phyloP scores from a whole-genome alignment of 2,329 filamentous ascomycete genomes.

The Aspergillus niger region DNA sequence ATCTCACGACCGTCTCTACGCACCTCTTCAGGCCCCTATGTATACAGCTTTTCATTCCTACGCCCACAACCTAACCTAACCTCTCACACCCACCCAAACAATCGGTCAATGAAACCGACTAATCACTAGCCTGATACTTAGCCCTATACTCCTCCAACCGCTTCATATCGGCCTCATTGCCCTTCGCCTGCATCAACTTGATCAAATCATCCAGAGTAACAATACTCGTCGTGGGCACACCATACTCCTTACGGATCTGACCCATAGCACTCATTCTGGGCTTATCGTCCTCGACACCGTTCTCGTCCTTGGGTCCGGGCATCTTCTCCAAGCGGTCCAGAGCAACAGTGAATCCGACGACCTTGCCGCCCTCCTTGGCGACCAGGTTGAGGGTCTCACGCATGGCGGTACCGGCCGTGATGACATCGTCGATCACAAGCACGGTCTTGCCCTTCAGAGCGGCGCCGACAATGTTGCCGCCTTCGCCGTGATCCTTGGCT shows the following conservation, averaged over 20 bases:
- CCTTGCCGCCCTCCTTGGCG: constrained; percentile 75
- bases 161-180: constrained; percentile 61
- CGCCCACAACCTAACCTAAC: too few relatives aligned
- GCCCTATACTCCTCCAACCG: constrained; percentile 69
- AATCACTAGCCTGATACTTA: constrained; percentile 36
- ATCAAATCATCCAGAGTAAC: constrained; percentile 80
- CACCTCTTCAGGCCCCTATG: neutral
- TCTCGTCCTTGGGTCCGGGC: constrained; percentile 56
- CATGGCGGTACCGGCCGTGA: constrained; percentile 93
- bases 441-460: constrained; percentile 81
- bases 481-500: constrained; percentile 93
- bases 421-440: constrained; percentile 93
- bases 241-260: constrained; percentile 76
- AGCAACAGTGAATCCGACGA: constrained; percentile 85
- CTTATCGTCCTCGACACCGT: constrained; percentile 60
- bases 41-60: neutral
- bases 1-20: neutral
- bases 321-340: constrained; percentile 52
- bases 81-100: neutral
- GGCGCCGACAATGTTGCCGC: constrained; percentile 87
- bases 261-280: constrained; percentile 76
- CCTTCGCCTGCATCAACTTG: constrained; percentile 61
- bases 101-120: neutral
- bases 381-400: constrained; percentile 91
- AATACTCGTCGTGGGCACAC: constrained; percentile 77